A percentile compares a stretch with the other conserved stretches of the same genome.
Conservation (phyloP, 2,329 filamentous ascomycete species). For the Exophiala sideris region DNA sequence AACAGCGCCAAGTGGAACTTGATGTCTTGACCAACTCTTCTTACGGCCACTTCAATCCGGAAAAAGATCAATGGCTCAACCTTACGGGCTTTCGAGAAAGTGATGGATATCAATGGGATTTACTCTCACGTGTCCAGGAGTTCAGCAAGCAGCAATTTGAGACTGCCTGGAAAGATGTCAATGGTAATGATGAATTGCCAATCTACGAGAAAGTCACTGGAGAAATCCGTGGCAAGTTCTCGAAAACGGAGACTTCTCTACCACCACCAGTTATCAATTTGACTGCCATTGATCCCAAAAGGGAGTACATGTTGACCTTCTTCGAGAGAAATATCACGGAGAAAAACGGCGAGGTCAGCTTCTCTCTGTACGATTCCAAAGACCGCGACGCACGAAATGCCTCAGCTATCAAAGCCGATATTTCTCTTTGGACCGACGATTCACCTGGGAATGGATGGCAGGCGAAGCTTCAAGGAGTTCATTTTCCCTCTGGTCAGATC, state of each 20-base stretch:
- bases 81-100: conserved; percentile 72
- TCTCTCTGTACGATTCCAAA: conserved; percentile 61
- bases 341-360: conserved; percentile 61
- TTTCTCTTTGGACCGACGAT: conserved; percentile 69
- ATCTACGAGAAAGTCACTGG: conserved; percentile 80
- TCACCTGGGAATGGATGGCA: conserved; percentile 72
- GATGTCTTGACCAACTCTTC: conserved; percentile 37
- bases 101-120: conserved; percentile 75
- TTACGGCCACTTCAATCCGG: conserved; percentile 52
- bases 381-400: conserved; percentile 33
- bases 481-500: conserved; percentile 78
- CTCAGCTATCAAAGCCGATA: conserved; percentile 60
- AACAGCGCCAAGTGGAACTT: conserved; percentile 42
- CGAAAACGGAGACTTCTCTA: conserved; percentile 51
- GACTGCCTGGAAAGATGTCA: conserved; percentile 42
- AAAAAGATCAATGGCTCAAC: conserved; percentile 56
- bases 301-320: conserved; percentile 63
- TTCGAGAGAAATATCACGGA: conserved; percentile 84
- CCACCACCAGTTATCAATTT: conserved; percentile 58
- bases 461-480: conserved; percentile 75
- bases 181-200: conserved; percentile 46
- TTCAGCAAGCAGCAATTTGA: conserved; percentile 50
- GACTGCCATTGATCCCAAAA: conserved; percentile 60
- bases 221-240: conserved; percentile 72
- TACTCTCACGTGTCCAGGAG: conserved; percentile 46